Evolutionary conservation across 305 asterid species (phyloP).

Genomic region (Solanum hybrid): DNA sequence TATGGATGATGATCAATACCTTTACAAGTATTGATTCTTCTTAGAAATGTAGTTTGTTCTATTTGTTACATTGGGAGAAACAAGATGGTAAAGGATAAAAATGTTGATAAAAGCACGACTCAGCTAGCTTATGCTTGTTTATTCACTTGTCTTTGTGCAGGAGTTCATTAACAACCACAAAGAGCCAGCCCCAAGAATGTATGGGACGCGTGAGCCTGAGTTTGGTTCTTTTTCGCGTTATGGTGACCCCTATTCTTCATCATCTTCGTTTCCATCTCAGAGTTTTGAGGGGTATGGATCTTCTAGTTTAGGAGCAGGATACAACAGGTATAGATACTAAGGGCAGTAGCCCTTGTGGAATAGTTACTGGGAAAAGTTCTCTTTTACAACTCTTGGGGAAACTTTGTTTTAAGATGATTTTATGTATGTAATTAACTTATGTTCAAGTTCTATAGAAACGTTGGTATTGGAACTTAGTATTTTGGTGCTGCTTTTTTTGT

Average conservation of each 20-base stretch:
- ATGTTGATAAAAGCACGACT: neutral
- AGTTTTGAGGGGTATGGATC: constrained; percentile 9
- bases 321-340: constrained; percentile 7
- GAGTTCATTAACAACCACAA: constrained; percentile 2
- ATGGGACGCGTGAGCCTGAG: constrained; percentile 6
- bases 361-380: neutral
- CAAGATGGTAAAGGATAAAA: neutral
- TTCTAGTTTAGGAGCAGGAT: constrained; percentile 11
- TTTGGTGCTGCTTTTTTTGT: neutral
- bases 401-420: neutral
- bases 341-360: neutral
- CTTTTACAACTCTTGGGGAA: neutral
- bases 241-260: constrained; percentile 8
- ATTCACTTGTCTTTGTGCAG: constrained; percentile 1
- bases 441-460: neutral
- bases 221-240: constrained; percentile 9
- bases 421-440: neutral
- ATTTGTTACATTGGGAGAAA: neutral
- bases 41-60: neutral
- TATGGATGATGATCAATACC: neutral
- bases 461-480: neutral
- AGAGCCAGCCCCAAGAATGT: constrained; percentile 8
- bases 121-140: neutral
- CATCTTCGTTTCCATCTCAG: constrained; percentile 3
- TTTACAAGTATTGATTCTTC: neutral